Percentiles rank a stretch among this genome's conserved stretches.
These are phyloP conservation scores for Neotropicomus parvogracilis DNA, from an alignment of 1,284 basidiomycete species.

Conservation along the genomic window DNA sequence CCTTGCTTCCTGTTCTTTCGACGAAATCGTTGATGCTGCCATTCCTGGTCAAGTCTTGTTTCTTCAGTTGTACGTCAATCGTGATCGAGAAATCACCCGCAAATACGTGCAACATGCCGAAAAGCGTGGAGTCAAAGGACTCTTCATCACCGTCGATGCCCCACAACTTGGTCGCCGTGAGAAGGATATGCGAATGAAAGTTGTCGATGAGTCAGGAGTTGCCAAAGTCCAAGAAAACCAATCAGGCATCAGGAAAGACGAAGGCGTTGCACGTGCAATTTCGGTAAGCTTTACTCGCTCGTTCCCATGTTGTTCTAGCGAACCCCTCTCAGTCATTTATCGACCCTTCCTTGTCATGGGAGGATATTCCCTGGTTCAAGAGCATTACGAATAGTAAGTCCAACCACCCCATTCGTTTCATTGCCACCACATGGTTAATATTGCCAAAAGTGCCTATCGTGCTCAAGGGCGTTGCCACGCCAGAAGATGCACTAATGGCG, in stretches of 20 bases:
- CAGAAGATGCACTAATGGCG: conserved; percentile 64
- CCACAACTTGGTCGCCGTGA: conserved; percentile 86
- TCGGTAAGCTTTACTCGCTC: conserved; percentile 47
- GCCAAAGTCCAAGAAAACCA: conserved; percentile 48
- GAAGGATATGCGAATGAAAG: conserved; percentile 95
- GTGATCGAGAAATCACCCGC: conserved; percentile 74
- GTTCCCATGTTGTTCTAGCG: conserved; percentile 1
- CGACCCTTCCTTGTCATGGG: conserved; percentile 84
- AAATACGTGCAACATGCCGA: conserved; percentile 82
- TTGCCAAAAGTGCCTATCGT: conserved; percentile 49
- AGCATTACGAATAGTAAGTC: conserved; percentile 76
- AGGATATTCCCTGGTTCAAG: conserved; percentile 86
- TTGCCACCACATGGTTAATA: not conserved
- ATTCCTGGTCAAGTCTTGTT: conserved; percentile 69
- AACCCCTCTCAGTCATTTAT: conserved; percentile 66
- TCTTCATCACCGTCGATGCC: conserved; percentile 90
- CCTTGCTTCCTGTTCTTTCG: conserved; percentile 26
- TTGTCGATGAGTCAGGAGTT: conserved; percentile 77
- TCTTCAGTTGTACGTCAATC: conserved; percentile 79
- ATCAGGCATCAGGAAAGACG: conserved; percentile 69
- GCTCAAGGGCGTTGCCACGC: conserved; percentile 57
- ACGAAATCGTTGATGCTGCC: conserved; percentile 58
- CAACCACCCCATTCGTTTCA: not conserved
- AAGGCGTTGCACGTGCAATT: conserved; percentile 90
- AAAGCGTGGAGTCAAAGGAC: conserved; percentile 71